Percentiles rank a stretch among this genome's conserved stretches.
phyloP scores from a whole-genome alignment of 352 stramenopile genomes.

The Phytophthora cryptogea region DNA sequence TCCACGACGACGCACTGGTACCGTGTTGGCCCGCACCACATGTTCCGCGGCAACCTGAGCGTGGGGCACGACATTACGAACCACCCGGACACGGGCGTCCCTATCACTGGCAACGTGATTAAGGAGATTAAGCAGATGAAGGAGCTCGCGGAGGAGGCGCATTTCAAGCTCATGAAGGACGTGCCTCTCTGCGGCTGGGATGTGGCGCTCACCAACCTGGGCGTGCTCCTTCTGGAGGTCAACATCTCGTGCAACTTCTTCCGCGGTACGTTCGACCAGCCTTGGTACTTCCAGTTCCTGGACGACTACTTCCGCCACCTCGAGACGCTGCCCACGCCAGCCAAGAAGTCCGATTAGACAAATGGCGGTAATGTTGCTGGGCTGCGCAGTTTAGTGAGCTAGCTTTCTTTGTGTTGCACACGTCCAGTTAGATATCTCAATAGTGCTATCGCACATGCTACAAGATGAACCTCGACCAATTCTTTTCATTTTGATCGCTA shows the following conservation, averaged over 20 bases:
- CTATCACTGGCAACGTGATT: slow-evolving; percentile 88
- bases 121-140: slow-evolving; percentile 89
- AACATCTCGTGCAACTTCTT: slow-evolving; percentile 97
- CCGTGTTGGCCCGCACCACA: slow-evolving; percentile 80
- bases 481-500: too few relatives aligned
- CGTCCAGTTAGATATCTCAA: slow-evolving; percentile 7
- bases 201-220: slow-evolving; percentile 91
- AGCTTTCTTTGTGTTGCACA: slow-evolving; percentile 6
- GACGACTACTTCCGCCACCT: slow-evolving; percentile 85
- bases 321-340: slow-evolving; percentile 57
- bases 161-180: slow-evolving; percentile 92
- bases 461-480: background rate
- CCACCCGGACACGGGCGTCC: slow-evolving; percentile 89
- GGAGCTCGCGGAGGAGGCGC: slow-evolving; percentile 80
- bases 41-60: slow-evolving; percentile 73
- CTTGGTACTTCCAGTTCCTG: slow-evolving; percentile 87
- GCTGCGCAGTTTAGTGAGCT: slow-evolving; percentile 4
- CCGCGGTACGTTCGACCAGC: slow-evolving; percentile 89
- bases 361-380: background rate
- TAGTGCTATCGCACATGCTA: slow-evolving; percentile 12
- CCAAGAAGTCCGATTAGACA: slow-evolving; percentile 52
- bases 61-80: slow-evolving; percentile 87
- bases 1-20: slow-evolving; percentile 98
- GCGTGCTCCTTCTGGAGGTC: slow-evolving; percentile 88
- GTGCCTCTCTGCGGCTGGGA: slow-evolving; percentile 94